These are phyloP conservation scores for Azolla pinnata DNA, from an alignment of 75 land plant genomes.

Conservation along the genomic window DNA sequence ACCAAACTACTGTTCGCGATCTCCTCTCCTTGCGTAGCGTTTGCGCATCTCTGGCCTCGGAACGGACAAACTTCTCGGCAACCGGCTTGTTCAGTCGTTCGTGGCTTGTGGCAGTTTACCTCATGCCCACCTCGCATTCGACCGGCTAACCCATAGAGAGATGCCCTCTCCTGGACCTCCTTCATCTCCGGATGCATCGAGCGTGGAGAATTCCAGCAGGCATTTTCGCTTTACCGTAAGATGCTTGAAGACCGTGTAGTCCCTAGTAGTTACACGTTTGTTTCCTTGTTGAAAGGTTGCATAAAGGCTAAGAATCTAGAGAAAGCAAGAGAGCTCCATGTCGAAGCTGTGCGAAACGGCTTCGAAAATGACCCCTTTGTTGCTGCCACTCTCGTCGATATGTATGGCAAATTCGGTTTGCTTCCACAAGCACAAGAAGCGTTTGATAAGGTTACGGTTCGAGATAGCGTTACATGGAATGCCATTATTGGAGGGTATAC, in stretches of 20 bases:
- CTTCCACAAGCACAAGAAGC: neutral
- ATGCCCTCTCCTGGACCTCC: neutral
- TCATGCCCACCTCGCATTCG: no score
- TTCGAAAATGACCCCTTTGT: neutral
- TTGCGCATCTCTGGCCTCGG: no score
- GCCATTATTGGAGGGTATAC: neutral
- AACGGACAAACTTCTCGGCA: no score
- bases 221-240: constrained; percentile 1
- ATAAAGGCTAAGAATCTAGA: neutral
- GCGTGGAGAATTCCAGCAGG: neutral
- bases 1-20: no score
- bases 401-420: constrained; percentile 2
- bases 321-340: neutral
- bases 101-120: no score
- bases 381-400: neutral
- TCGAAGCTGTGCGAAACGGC: neutral
- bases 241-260: neutral
- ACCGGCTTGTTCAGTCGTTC: no score
- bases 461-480: constrained; percentile 1
- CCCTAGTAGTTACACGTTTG: neutral
- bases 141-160: no score
- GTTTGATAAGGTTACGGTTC: neutral
- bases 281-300: neutral
- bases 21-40: no score
- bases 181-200: neutral